Evolutionary conservation across 192 early-diverging fungal species (phyloP).

Genomic region (Coemansia sp.): DNA sequence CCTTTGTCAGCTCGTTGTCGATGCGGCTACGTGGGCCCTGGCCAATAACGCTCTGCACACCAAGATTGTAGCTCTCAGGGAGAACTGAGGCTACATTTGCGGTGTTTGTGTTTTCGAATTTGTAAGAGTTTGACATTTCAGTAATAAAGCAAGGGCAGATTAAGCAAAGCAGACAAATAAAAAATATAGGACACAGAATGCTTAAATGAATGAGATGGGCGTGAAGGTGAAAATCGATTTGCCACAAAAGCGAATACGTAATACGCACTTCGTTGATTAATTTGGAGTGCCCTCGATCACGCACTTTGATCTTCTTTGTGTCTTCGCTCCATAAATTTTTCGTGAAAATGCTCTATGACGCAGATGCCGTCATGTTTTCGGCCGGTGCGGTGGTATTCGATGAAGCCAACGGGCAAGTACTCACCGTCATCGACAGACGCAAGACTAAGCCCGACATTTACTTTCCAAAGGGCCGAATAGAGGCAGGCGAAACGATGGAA

Average conservation of each 20-base stretch:
- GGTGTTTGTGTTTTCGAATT: conserved; percentile 28
- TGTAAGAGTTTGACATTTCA: conserved; percentile 39
- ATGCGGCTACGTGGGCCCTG: conserved; percentile 37
- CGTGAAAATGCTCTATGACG: conserved; percentile 26
- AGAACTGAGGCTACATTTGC: conserved; percentile 32
- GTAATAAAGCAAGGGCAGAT: background rate
- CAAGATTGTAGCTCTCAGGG: conserved; percentile 21
- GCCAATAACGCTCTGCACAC: conserved; percentile 26
- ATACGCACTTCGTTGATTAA: background rate
- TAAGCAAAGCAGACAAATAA: background rate
- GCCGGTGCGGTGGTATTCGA: conserved; percentile 54
- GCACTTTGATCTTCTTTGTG: background rate
- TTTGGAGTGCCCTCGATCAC: background rate
- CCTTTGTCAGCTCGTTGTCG: conserved; percentile 33
- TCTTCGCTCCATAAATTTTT: too few relatives aligned
- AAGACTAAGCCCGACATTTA: conserved; percentile 1
- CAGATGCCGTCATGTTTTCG: conserved; percentile 29
- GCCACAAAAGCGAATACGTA: conserved; percentile 1
- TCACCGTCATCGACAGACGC: conserved; percentile 25
- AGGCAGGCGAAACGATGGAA: conserved; percentile 27
- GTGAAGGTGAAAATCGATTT: background rate
- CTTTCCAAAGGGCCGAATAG: conserved; percentile 52
- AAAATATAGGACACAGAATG: conserved; percentile 8
- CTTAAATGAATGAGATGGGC: background rate
- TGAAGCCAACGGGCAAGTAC: conserved; percentile 4